Evolutionary conservation across 1,139 yeast species (phyloP), one percentile per base, ranked within the genome.

Genomic region (Geotrichum macrosporum): DNA sequence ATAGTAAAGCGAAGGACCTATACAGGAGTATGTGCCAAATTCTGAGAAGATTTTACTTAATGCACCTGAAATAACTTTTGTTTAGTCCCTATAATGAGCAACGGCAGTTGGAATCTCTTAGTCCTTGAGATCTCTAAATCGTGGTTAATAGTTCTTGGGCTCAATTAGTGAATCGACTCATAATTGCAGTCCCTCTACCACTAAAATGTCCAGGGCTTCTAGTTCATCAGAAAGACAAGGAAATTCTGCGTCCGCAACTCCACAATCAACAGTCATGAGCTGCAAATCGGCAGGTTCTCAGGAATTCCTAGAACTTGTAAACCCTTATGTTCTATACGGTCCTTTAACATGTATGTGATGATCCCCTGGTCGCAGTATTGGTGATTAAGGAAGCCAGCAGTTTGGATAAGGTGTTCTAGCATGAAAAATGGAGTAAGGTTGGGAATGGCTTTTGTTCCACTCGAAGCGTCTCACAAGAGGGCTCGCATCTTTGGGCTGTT

Each of bases 331-430:
- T 94, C 92, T 66, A 88, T 71, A 50, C 78, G 80, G 42, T 96
- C 96, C 48, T 78, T 73, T 51, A 81, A 66, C 48, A 88, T 69
- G 58, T 81, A 78, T 3, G 95, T 83, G 52, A 88, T 79, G 24
- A 96, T 88, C 65, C 86, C 95, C 66, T 85, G 94, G 26, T 95
- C 95, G 51, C 86, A 76, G 65, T 88, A 96, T 21, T 96, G 96
- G 63, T 88, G 96, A 57, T 85, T 92, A 4, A 95, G 95, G 69
- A 87, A 87, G 0, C 94, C 94, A n/a, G 86, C 85, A 3, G 70
- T 60, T 19, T 77, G 78, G 36, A 67, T 69, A 64, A 87, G 86
- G 62, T 87, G 94, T 62, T 88, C 96, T 44, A 86, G 72, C 82
- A 88, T 74, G 51, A 88, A 70, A 62, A 88, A 88, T 4, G 96